phyloP scores from a whole-genome alignment of 139 green algal species.

The Haematococcus sp. region DNA sequence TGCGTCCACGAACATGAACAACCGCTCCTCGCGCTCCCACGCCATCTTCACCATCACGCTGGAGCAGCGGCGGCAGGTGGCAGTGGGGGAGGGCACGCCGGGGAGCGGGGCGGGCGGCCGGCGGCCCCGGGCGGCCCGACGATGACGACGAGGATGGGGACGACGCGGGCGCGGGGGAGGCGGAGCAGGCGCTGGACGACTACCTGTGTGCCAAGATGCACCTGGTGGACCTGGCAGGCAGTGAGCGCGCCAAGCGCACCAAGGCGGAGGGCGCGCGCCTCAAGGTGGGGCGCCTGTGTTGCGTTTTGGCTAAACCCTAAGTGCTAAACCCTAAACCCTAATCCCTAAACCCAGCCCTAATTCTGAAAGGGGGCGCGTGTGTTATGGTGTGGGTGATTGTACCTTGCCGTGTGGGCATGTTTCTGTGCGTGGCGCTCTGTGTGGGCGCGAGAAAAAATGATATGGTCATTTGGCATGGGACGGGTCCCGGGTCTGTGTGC shows the following conservation, averaged over 20 bases:
- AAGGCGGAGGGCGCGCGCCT: constrained; percentile 75
- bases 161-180: constrained; percentile 6
- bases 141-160: constrained; percentile 49
- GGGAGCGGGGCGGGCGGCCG: not conserved
- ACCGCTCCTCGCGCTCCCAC: constrained; percentile 72
- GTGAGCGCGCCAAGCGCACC: constrained; percentile 92
- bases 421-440: no score
- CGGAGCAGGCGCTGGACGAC: constrained; percentile 48
- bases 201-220: constrained; percentile 95
- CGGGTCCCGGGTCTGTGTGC: no score
- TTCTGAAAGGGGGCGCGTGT: no score
- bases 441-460: no score
- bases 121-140: constrained; percentile 17
- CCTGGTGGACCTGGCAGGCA: constrained; percentile 87
- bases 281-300: constrained; percentile 2
- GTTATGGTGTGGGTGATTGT: no score
- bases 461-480: no score
- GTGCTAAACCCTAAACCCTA: no score
- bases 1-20: constrained; percentile 90
- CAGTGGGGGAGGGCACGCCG: not conserved
- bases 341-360: no score
- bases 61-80: constrained; percentile 79
- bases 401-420: no score
- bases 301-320: no score
- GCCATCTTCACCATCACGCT: constrained; percentile 98